These are phyloP conservation scores for Abrus precatorius DNA, from an alignment of 306 rosid species.

Conservation along the genomic window DNA sequence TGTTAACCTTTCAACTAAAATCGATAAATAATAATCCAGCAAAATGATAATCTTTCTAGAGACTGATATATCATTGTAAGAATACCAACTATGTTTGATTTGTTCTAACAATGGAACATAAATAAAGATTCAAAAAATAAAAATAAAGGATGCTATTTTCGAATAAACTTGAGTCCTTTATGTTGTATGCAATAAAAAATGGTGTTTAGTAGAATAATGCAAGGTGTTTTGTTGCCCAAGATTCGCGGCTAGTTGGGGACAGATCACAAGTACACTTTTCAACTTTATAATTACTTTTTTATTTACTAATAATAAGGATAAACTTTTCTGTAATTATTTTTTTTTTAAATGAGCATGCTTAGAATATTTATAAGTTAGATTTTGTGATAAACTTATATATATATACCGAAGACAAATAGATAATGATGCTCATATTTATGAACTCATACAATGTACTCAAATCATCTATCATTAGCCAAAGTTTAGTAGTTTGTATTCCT, in stretches of 20 bases:
- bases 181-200: not conserved
- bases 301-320: not conserved
- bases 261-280: constrained; percentile 9
- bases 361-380: too few species aligned
- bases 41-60: constrained; percentile 5
- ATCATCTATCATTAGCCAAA: too few species aligned
- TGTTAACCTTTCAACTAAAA: constrained; percentile 17
- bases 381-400: too few species aligned
- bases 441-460: too few species aligned
- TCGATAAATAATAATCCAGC: not conserved
- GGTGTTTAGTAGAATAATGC: too few species aligned
- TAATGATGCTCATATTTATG: too few species aligned
- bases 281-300: not conserved
- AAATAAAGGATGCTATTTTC: not conserved
- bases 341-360: not conserved
- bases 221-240: not conserved
- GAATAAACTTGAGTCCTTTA: not conserved
- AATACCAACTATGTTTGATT: constrained; percentile 18
- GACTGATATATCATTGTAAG: not conserved
- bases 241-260: not conserved
- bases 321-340: not conserved
- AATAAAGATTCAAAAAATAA: not conserved
- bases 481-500: too few species aligned
- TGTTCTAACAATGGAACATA: not conserved
- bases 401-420: too few species aligned